Evolutionary conservation across 2,329 filamentous ascomycete genomes (phyloP), one percentile per base, ranked within the genome.

Genomic region (Trichoderma sp.): DNA sequence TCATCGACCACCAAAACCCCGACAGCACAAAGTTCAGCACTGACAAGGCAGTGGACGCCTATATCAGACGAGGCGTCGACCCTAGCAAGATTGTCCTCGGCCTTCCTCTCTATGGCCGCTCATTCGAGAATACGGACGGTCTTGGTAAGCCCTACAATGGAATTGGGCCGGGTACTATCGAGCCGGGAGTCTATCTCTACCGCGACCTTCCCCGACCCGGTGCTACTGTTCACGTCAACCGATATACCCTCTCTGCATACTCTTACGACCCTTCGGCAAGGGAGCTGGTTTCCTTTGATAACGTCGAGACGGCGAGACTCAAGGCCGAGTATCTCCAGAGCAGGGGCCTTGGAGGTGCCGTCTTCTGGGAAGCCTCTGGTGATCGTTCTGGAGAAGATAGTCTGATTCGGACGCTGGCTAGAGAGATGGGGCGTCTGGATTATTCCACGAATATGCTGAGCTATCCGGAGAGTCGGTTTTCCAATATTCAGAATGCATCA

Each of bases 331-430:
- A 91, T 77, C 85, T 96, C 74, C 82, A 84, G 75, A 76, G 82
- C 26, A 84, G 85, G 68, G 83, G 87, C 0, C 85, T 97, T 1
- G 93, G 92, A 1, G 93, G 93, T 13, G 90, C 88, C 0, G 93
- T 96, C 85, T 97, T 92, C 87, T 97, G 93, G 93, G 93, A 97
- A 80, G 91, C 89, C 11, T 92, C 88, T 74, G 90, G 89, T 13
- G 93, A 97, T 76, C 83, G 80, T 74, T 75, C 73, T 0, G 86
- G 84, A 36, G 77, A 76, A 1, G 73, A 76, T 23, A 94, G 91
- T 76, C 81, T 96, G 73, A 88, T 93, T 23, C 79, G 81, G 20
- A 85, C 85, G 8, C 77, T 88, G 73, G 84, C 85, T 3, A 80
- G 80, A 50, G 78, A 76, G 4, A 79, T 91, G 73, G 84, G 84